Conservation (phyloP, 441 rosid species). For the Pelargonium citronellum region DNA sequence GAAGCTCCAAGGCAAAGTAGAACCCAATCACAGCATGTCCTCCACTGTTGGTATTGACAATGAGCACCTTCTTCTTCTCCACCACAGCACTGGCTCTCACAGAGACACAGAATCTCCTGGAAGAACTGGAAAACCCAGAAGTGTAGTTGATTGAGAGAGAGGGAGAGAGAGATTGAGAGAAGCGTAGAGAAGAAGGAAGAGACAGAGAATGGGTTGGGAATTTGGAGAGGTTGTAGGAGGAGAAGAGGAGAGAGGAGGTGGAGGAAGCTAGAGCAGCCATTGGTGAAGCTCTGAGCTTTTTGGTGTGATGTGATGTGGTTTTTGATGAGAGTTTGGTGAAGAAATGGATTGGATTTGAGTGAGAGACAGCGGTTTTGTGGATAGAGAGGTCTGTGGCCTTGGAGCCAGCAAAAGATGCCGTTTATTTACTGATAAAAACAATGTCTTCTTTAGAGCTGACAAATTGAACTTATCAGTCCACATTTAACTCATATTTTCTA, state of each 20-base stretch:
- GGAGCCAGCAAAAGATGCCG: slow-evolving; percentile 1
- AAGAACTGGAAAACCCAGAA: slow-evolving; percentile 9
- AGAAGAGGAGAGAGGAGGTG: slow-evolving; percentile 35
- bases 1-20: slow-evolving; percentile 81
- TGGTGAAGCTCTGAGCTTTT: slow-evolving; percentile 15
- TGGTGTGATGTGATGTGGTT: not conserved
- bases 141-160: slow-evolving; percentile 29
- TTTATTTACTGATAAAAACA: not conserved
- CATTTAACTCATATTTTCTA: too few species aligned
- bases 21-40: slow-evolving; percentile 87
- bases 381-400: not conserved
- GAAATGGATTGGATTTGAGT: not conserved
- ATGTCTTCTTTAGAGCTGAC: too few species aligned
- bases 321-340: too few species aligned
- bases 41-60: slow-evolving; percentile 77
- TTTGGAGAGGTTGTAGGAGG: slow-evolving; percentile 24
- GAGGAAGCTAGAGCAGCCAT: slow-evolving; percentile 52
- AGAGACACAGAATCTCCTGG: slow-evolving; percentile 25
- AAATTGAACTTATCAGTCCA: too few species aligned
- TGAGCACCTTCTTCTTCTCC: slow-evolving; percentile 78
- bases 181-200: slow-evolving; percentile 17
- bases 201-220: slow-evolving; percentile 21
- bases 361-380: not conserved
- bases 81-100: slow-evolving; percentile 39
- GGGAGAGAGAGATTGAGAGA: slow-evolving; percentile 20